Evolutionary conservation across 495 filamentous ascomycete genomes (phyloP), one percentile per base, ranked within the genome.

Genomic region (Neurospora sp.): DNA sequence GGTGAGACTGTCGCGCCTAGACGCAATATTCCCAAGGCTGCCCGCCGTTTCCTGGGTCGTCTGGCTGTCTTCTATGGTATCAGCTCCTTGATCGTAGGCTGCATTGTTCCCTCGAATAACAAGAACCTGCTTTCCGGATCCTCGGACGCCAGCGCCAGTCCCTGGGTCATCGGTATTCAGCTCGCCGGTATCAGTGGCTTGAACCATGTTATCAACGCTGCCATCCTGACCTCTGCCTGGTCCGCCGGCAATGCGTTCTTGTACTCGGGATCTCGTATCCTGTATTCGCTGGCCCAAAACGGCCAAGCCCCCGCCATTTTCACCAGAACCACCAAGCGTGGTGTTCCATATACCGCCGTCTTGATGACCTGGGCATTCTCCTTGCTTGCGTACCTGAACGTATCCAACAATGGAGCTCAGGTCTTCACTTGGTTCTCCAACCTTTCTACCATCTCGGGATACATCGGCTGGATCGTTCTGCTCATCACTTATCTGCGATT

Each of bases 1-100:
- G 91, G 90, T 72, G 92, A 95, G 83, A 92, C 92, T 7, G 87
- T 91, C 31, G 92, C 93, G 40, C 91, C 91, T 1, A 87, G 91
- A 72, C 88, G 90, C 79, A 92, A 91, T 73, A 87, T 94, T 45
- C 91, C 91, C 8, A 88, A 89, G 69, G 91, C 91, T 0, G 91
- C 92, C 48, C 85, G 86, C 71, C 91, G 91, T 77, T 92, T 91
- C 68, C 87, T 91, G 73, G 88, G 83, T 81, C 88, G 91, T 10
- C 89, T 94, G 71, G 81, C 92, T 69, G 82, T 92, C 80, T 91
- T 94, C 82, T 93, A 93, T 81, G 88, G 92, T 65, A 77, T 91
- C 71, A 89, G 87, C 9, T 88, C 90, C 70, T 88, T 94, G 79
- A 89, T 91, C 75, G 89, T 94, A 71, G 91, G 91, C 69, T 81